phyloP scores from a whole-genome alignment of 2,329 filamentous ascomycete genomes.

The Fusarium concolor region DNA sequence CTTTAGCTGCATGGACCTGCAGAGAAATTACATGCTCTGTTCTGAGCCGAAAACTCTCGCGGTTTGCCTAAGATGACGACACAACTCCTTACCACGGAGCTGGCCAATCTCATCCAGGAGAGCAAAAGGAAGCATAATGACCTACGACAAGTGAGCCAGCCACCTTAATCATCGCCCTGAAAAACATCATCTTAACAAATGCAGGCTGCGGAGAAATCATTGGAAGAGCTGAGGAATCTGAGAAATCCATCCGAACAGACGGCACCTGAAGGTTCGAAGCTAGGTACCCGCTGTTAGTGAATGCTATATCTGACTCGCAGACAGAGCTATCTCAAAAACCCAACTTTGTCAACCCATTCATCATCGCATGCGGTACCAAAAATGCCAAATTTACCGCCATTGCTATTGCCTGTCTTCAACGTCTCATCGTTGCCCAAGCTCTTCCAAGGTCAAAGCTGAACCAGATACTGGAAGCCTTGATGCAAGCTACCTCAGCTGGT shows the following conservation, averaged over 20 bases:
- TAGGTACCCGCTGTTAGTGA: conserved; percentile 13
- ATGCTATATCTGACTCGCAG: conserved; percentile 37
- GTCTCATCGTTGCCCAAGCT: conserved; percentile 84
- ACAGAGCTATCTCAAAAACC: conserved; percentile 84
- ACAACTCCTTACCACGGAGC: conserved; percentile 87
- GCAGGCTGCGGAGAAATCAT: conserved; percentile 90
- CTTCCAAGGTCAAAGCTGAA: conserved; percentile 82
- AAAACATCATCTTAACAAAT: not conserved
- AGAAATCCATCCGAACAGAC: conserved; percentile 52
- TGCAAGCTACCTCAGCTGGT: conserved; percentile 82
- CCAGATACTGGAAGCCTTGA: conserved; percentile 88
- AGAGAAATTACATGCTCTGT: conserved; percentile 38
- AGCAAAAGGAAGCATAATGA: conserved; percentile 95
- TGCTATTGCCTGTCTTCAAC: conserved; percentile 88
- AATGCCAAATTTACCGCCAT: conserved; percentile 92
- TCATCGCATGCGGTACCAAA: conserved; percentile 90
- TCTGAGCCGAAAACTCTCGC: conserved; percentile 40
- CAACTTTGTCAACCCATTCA: conserved; percentile 91
- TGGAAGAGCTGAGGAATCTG: conserved; percentile 81
- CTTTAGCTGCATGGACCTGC: conserved; percentile 46
- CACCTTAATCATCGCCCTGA: not conserved
- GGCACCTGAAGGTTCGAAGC: conserved; percentile 52
- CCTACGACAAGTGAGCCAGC: conserved; percentile 75
- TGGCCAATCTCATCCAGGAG: conserved; percentile 92
- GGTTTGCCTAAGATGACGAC: conserved; percentile 77